Base-by-base conservation (phyloP, 306 rosid species). In the Cicer yamashitae region DNA sequence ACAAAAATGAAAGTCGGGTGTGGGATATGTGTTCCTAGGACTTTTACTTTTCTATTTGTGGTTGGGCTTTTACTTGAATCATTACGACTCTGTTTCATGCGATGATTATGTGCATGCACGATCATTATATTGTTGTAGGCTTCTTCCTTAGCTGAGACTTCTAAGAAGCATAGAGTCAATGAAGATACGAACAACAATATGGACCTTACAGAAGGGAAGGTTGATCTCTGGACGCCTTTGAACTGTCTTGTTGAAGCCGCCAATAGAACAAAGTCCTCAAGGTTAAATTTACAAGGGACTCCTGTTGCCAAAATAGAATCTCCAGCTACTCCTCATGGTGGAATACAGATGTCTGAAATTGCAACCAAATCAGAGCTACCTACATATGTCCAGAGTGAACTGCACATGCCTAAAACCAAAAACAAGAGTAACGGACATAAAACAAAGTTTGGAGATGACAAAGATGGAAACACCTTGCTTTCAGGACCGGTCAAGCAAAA, bases 211-310 rank as follows among this genome's bases (percentile, higher is more conserved):
- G 98, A 94, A 73, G 97, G 96, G 48, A 94, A 94, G 84, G 89
- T 76, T 45, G 99, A 94, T 86, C 89, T 94, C 67, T 94, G 99
- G 99, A 94, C 96, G 11, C 99, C 99, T 8, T 89, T 94, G 84
- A 90, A 90, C 87, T 94, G 99, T 83, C 97, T 94, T 41, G 96
- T 94, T 56, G 99, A 94, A 85, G 97, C 93, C 54, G 99, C 99
- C 59, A 94, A 94, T 80, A 83, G 99, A 79, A 94, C 99, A 52
- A 94, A 92, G 86, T 88, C 93, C 46, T 92, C 92, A 5, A 94
- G 89, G 83, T 81, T 80, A 59, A 86, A 79, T 83, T 87, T 86
- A 56, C 96, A 82, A 69, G 96, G 86, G 79, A 54, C 18, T 37
- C 59, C 86, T 47, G 14, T 70, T 79, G 70, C 89, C 83, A 94